Base-by-base conservation (phyloP, 2,329 filamentous ascomycete genomes). In the Helminthosporium solani region DNA sequence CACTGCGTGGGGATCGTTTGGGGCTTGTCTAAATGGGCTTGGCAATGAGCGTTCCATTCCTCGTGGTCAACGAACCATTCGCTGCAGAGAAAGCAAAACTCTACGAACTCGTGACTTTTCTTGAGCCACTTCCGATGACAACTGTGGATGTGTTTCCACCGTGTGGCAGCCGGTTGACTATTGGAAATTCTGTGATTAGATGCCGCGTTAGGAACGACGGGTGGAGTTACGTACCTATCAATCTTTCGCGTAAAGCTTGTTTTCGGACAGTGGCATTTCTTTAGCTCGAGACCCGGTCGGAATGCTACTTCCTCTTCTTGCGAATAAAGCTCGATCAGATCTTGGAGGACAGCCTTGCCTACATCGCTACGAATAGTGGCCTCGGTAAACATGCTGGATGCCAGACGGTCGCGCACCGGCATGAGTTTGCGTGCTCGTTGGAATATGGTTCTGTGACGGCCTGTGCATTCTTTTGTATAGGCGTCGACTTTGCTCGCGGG, bases 11-110 rank as follows among this genome's bases (percentile, higher is more conserved):
- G 30, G 40, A 46, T 47, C 33, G 20, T 50, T 50, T 47, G 19
- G 20, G 40, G 37, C 44, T 50, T 44, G 19, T 50, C 36, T 40
- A 50, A 46, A 50, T 50, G 23, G 47, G 36, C 39, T 47, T 50
- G 35, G 38, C 20, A 50, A 46, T 50, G 21, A 30, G 16, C 40
- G n/a, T 50, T 42, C 34, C 33, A 46, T 42, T 44, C 25, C 35
- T 47, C 33, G 39, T 46, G 15, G 39, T 42, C 40, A 43, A 42
- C 25, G 36, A 45, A 40, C 37, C 23, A 49, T 40, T 8, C 34
- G 15, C 30, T 48, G 30, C 19, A 48, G 19, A 48, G 39, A 20
- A 47, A 47, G 44, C 18, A 48, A 48, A 48, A 48, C 40, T 48
- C 30, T 39, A 42, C 21, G 23, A 48, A 48, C 34, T 42, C 31